These are phyloP conservation scores for Physocladia obscura DNA, from an alignment of 192 early-diverging fungal genomes.

Conservation along the genomic window DNA sequence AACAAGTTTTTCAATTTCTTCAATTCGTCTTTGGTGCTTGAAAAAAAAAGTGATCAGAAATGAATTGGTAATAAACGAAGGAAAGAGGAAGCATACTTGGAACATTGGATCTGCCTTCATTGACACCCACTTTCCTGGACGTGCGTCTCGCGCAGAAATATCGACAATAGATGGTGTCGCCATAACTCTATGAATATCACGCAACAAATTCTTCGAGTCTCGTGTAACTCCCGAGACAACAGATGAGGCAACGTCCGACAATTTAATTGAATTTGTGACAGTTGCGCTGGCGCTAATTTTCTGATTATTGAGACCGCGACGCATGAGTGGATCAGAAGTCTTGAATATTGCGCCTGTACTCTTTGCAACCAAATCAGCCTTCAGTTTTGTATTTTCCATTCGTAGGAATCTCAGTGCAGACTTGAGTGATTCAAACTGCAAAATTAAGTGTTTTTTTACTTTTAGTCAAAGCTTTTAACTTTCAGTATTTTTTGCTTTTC, in stretches of 20 bases:
- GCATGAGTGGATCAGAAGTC: constrained; percentile 43
- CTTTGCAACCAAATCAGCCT: constrained; percentile 52
- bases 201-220: constrained; percentile 27
- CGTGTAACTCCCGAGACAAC: constrained; percentile 22
- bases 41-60: background rate
- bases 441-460: background rate
- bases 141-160: constrained; percentile 11
- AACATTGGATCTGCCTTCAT: constrained; percentile 24
- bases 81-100: background rate
- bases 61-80: too few species aligned
- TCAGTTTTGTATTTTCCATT: constrained; percentile 79
- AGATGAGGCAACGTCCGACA: constrained; percentile 11
- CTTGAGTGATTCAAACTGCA: constrained; percentile 68
- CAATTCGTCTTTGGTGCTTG: constrained; percentile 9
- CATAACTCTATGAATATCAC: constrained; percentile 18
- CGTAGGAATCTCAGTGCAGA: constrained; percentile 74
- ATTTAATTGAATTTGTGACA: background rate
- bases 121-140: constrained; percentile 25
- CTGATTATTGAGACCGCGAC: constrained; percentile 15
- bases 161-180: constrained; percentile 26
- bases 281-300: background rate
- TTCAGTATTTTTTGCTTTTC: constrained; percentile 11
- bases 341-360: constrained; percentile 33
- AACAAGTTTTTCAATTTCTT: constrained; percentile 22
- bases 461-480: constrained; percentile 19